Base-by-base conservation (phyloP, 2,329 filamentous ascomycete genomes). In the Stachybotrys chlorohalonatus region DNA sequence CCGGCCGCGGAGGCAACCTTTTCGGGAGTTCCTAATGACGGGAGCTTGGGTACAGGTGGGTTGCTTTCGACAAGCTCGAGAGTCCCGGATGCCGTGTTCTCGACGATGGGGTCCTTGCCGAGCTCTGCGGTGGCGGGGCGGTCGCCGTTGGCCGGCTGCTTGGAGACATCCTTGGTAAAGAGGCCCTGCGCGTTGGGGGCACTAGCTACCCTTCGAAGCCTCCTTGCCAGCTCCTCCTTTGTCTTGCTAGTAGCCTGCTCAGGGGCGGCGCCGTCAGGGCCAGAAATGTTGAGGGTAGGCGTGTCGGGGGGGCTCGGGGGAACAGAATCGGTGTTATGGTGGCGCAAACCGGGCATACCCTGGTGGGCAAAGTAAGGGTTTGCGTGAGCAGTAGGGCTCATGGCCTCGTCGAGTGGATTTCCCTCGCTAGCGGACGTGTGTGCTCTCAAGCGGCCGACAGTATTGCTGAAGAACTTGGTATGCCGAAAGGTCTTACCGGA, bases 351-450 rank as follows among this genome's bases (percentile, higher is more conserved):
- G 5, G 94, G 94, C 63, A 91, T 91, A 55, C 94, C 94, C 73
- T 99, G 94, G 69, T 97, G 94, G 61, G 86, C 89, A 71, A 97
- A 99, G 74, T 99, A 99, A 16, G 94, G 94, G 70, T 99, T 99
- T 60, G 91, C 93, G 67, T 93, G 85, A 52, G 92, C 93, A 5
- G 91, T 97, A 31, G 94, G 94, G 66, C 92, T 96, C 65, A 95
- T 80, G 58, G 83, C 79, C 70, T 96, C 92, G 62, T 96, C 93
- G 60, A 96, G 80, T 56, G 87, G 83, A 68, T 96, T 91, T 63
- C 92, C 92, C 73, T 96, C 93, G 73, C 91, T 96, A 62, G 90
- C 90, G 55, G 95, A 89, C 31, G 93, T 97, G 57, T 89, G 86
- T 42, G 91, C 95, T 64, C 93, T 85, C 68, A 93, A 90, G 63